Conservation (phyloP, 2,329 filamentous ascomycete genomes). For the Fusarium brachygibbosum region DNA sequence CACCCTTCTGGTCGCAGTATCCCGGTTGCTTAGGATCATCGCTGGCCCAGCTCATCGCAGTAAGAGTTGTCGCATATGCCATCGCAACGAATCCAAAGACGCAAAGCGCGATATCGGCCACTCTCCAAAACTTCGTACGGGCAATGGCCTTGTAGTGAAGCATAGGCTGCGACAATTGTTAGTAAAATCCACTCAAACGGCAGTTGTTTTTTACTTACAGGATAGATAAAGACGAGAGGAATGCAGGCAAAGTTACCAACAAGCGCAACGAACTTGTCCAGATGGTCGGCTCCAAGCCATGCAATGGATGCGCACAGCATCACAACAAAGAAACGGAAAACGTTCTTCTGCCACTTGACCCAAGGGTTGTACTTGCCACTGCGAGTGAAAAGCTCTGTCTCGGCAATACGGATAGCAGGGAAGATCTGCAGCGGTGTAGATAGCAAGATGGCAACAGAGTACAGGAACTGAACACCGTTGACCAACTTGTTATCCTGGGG, state of each 20-base stretch:
- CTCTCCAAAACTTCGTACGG: constrained; percentile 73
- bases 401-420: constrained; percentile 95
- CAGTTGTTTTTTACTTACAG: constrained; percentile 71
- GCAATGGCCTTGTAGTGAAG: constrained; percentile 89
- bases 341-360: constrained; percentile 99
- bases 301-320: constrained; percentile 87
- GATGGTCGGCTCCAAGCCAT: constrained; percentile 90
- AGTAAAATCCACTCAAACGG: constrained; percentile 40
- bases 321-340: constrained; percentile 94
- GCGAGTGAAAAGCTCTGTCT: constrained; percentile 92
- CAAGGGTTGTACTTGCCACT: constrained; percentile 98
- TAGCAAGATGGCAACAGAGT: constrained; percentile 96
- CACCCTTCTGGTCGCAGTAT: constrained; percentile 64
- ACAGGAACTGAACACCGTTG: constrained; percentile 95
- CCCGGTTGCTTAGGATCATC: constrained; percentile 64
- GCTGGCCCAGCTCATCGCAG: constrained; percentile 86
- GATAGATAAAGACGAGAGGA: constrained; percentile 96
- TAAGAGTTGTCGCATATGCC: constrained; percentile 90
- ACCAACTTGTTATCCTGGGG: constrained; percentile 96
- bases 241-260: constrained; percentile 99
- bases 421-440: constrained; percentile 97
- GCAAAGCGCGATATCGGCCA: constrained; percentile 80
- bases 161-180: constrained; percentile 75
- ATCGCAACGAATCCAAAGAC: constrained; percentile 89
- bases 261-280: constrained; percentile 97